phyloP scores from a whole-genome alignment of 345 rosid species.

The Firmiana major region DNA sequence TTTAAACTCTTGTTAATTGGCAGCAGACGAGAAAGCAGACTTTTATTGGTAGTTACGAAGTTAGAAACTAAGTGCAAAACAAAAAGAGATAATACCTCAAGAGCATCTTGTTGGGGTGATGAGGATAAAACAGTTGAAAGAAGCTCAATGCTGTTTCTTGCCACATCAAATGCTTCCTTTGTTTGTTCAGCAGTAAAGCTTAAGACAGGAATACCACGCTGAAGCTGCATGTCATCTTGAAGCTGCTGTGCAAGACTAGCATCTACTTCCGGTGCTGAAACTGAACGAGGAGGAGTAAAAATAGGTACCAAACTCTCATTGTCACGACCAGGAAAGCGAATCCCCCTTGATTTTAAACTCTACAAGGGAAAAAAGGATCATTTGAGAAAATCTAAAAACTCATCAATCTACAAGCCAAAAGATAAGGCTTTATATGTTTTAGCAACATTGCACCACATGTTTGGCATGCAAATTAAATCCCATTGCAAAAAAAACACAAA shows the following conservation, averaged over 20 bases:
- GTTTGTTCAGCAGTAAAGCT: conserved; percentile 78
- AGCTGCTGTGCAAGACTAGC: conserved; percentile 45
- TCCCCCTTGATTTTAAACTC: conserved; percentile 89
- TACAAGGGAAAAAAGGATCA: conserved; percentile 18
- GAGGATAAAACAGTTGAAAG: conserved; percentile 75
- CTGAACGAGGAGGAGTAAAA: conserved; percentile 85
- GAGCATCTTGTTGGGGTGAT: conserved; percentile 74
- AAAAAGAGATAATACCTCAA: conserved; percentile 45
- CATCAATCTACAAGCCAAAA: not conserved
- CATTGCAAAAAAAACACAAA: conserved; percentile 5
- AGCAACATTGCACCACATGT: not conserved
- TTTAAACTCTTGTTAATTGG: not conserved
- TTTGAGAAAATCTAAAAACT: not conserved
- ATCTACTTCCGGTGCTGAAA: conserved; percentile 54
- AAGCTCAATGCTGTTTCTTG: conserved; percentile 87
- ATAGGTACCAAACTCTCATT: conserved; percentile 91
- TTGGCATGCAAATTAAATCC: not conserved
- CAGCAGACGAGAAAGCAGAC: not conserved
- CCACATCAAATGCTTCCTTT: conserved; percentile 89
- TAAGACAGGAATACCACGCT: conserved; percentile 48
- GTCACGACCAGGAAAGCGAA: conserved; percentile 96
- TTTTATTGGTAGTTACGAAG: not conserved
- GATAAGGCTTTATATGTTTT: not conserved
- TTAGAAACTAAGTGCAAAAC: not conserved
- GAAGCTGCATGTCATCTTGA: conserved; percentile 30